Base-by-base conservation (phyloP, 2,329 filamentous ascomycete genomes). In the Fusarium scirpi region DNA sequence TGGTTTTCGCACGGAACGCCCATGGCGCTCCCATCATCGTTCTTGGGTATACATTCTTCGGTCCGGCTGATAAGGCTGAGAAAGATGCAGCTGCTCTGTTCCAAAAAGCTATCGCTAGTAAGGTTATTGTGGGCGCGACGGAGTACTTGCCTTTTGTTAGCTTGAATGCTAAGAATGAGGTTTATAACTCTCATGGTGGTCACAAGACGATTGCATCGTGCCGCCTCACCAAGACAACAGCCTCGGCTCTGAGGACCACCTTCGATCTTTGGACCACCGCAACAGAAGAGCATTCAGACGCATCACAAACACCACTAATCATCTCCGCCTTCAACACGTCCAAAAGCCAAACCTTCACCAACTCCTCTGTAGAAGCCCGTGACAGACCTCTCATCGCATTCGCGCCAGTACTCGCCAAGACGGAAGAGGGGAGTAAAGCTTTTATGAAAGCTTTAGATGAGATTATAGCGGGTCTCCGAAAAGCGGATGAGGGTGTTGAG, bases 1-100 rank as follows among this genome's bases (percentile, higher is more conserved):
- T 81, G 8, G 54, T 71, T 1, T 79, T 78, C 43, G 48, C 70
- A 5, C 74, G 79, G 40, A 73, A 73, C 79, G 79, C 2, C 76
- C 80, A 0, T 4, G 77, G 77, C 2, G 57, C 70, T 1, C 79
- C 80, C 0, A 70, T 80, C 8, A 56, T 79, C 2, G 55, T 79
- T 4, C 49, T 81, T 0, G 59, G 65, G 0, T 60, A 57, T 2
- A 60, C 64, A 8, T 77, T 65, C 55, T 76, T 68, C 16, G 80
- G 80, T 2, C 68, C 77, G 0, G 22, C 49, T 6, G 43, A 38
- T 1, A 65, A 76, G 1, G 78, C 74, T 0, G 77, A 80, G 46
- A 57, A 58, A 24, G 72, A 64, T 15, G 62, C 70, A 0, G 54
- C 70, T 1, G 10, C 48, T 0, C 67, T 79, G 1, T 69, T 74